Percentiles rank a stretch among this genome's conserved stretches.
These are phyloP conservation scores for Herpetomonas tarakana DNA, from an alignment of 208 protist species.

Conservation along the genomic window DNA sequence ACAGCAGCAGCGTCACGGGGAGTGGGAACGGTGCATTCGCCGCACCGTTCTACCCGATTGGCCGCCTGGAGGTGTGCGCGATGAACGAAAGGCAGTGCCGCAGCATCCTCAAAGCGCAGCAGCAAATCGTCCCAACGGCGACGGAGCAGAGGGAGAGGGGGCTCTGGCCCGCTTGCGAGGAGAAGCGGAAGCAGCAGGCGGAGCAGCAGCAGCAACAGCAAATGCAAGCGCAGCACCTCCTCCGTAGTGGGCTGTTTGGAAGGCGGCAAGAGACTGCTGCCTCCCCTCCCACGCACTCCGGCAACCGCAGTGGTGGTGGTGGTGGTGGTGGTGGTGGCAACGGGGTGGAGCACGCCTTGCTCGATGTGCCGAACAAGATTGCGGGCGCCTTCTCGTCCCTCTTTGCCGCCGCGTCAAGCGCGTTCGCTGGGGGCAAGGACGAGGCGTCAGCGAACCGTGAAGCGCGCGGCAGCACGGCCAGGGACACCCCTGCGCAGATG, in stretches of 20 bases:
- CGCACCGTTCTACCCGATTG: constrained; percentile 6
- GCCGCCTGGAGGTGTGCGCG: constrained; percentile 12
- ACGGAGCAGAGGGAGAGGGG: not conserved
- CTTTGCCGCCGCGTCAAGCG: not conserved
- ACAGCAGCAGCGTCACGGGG: not conserved
- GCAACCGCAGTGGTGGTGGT: too few relatives aligned
- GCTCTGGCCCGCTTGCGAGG: constrained; percentile 1
- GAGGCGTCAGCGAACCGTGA: too few relatives aligned
- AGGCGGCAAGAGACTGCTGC: too few relatives aligned
- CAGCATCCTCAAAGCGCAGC: constrained; percentile 4
- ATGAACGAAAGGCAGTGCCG: constrained; percentile 24
- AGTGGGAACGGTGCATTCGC: not conserved
- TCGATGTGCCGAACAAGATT: constrained; percentile 3
- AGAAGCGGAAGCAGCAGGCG: not conserved
- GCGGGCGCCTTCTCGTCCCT: constrained; percentile 4
- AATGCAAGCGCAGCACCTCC: too few relatives aligned
- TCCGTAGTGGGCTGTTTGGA: too few relatives aligned
- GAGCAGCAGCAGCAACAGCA: not conserved
- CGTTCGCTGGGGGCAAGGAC: too few relatives aligned
- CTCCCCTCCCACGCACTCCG: too few relatives aligned
- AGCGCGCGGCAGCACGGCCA: not conserved
- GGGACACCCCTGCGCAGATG: too few relatives aligned
- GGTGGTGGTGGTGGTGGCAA: too few relatives aligned
- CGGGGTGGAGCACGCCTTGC: not conserved
- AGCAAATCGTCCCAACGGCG: not conserved